phyloP scores from a whole-genome alignment of 148 eudicot species.

The Dysphania ambrosioides region DNA sequence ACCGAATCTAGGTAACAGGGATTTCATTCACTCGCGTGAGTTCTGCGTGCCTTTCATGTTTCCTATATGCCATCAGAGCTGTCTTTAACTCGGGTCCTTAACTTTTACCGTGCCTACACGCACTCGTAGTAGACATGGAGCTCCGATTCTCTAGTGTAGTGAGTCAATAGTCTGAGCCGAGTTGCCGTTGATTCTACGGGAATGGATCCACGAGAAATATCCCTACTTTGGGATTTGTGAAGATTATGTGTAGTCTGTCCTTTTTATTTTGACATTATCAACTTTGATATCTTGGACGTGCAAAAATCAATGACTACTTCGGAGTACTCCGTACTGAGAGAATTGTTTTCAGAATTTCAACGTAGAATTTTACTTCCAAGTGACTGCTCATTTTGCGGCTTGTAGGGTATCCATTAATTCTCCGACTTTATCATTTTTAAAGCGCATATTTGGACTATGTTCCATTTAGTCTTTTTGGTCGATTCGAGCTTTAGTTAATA shows the following conservation, averaged over 20 bases:
- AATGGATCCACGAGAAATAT: constrained; percentile 16
- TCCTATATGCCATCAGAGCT: not conserved
- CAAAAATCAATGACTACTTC: not conserved
- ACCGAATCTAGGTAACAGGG: not conserved
- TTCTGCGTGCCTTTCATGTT: constrained; percentile 16
- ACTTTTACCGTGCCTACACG: constrained; percentile 5
- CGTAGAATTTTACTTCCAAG: not conserved
- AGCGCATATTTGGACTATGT: no score
- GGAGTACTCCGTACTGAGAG: not conserved
- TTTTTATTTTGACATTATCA: not conserved
- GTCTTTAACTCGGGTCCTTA: not conserved
- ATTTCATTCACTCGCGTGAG: constrained; percentile 9
- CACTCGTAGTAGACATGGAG: not conserved
- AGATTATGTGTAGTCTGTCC: not conserved
- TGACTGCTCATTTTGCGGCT: constrained; percentile 16
- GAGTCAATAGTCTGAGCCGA: not conserved
- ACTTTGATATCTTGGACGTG: not conserved
- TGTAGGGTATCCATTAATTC: not conserved
- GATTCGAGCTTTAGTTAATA: no score
- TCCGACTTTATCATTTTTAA: no score
- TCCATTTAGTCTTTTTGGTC: no score
- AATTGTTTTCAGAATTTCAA: not conserved
- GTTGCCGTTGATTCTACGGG: constrained; percentile 23
- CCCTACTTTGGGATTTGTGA: constrained; percentile 14
- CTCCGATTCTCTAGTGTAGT: not conserved